phyloP scores from a whole-genome alignment of 345 rosid genomes.

The Salix caprea region DNA sequence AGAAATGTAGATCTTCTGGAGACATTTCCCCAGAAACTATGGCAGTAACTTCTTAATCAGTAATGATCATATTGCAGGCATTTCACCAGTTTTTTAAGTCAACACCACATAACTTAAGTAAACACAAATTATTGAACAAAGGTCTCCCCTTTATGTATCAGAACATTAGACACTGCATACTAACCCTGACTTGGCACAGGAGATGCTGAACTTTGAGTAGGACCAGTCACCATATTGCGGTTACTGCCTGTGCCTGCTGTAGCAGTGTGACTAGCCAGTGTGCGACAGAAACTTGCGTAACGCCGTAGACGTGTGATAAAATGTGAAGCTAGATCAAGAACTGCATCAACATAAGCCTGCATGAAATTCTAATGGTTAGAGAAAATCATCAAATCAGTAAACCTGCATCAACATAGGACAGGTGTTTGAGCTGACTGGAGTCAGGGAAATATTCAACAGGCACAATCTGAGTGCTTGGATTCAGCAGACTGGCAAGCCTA shows the following conservation, averaged over 20 bases:
- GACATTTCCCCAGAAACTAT: conserved; percentile 5
- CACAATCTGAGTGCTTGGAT: not conserved
- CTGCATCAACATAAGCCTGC: conserved; percentile 99
- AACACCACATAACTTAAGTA: not conserved
- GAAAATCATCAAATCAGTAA: conserved; percentile 5
- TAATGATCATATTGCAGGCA: not conserved
- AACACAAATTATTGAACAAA: not conserved
- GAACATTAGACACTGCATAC: conserved; percentile 26
- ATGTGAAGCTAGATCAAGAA: conserved; percentile 98
- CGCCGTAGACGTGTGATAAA: conserved; percentile 95
- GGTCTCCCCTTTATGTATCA: not conserved
- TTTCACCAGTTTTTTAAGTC: not conserved
- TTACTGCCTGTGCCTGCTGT: conserved; percentile 86
- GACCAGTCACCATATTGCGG: conserved; percentile 76
- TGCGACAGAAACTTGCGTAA: conserved; percentile 98
- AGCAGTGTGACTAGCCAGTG: conserved; percentile 95
- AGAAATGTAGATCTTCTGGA: not conserved
- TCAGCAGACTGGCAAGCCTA: not conserved
- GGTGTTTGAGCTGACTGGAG: not conserved
- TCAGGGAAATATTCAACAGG: not conserved
- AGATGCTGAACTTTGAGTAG: conserved; percentile 78
- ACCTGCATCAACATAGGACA: not conserved
- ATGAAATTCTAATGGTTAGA: conserved; percentile 17
- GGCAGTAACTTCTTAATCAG: not conserved
- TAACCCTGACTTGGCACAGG: conserved; percentile 75